Base-by-base conservation (phyloP, 768 basidiomycete genomes). In the Nidularia sp. region DNA sequence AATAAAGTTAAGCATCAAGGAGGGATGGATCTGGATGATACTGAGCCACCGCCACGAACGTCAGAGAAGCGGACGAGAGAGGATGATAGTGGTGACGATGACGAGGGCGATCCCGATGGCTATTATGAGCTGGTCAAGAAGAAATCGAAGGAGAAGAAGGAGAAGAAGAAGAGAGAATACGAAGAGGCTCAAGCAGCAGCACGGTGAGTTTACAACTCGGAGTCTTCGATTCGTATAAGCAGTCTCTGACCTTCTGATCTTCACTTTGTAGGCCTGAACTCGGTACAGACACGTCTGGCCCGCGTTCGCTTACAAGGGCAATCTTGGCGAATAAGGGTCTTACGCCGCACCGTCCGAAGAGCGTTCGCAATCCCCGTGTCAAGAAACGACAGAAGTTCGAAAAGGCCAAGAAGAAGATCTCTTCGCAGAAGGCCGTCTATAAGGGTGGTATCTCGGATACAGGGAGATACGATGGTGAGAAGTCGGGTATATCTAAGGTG, bases 261-360 rank as follows among this genome's bases (percentile, higher is more conserved):
- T 18, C 18, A 18, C 18, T 18, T 18, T 18, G 18, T 18, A 18
- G 18, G 18, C 18, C 18, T 18, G 18, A 18, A 18, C 18, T 18
- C 18, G 70, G 70, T 15, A 68, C 67, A 25, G 62, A 65, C 45
- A 54, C 57, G 18, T 73, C 73, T 46, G 95, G 96, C 4, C 97
- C 93, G 39, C 88, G 97, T 25, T 84, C 87, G 6, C 80, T 97
- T 55, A 94, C 93, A 5, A 84, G 92, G 8, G 85, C 92, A 5
- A 99, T 99, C 60, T 77, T 98, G 60, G 85, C 87, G 62, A 99
- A 99, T 79, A 88, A 85, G 62, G 96, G 97, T 52, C 83, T 98
- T 48, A 98, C 95, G 12, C 95, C 96, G 4, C 84, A 78, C 55
- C 84, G 97, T 52, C 74, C 89, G 42, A 98, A 98, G 71, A 78